phyloP scores from a whole-genome alignment of 768 basidiomycete species.

The Boletus huronensis region DNA sequence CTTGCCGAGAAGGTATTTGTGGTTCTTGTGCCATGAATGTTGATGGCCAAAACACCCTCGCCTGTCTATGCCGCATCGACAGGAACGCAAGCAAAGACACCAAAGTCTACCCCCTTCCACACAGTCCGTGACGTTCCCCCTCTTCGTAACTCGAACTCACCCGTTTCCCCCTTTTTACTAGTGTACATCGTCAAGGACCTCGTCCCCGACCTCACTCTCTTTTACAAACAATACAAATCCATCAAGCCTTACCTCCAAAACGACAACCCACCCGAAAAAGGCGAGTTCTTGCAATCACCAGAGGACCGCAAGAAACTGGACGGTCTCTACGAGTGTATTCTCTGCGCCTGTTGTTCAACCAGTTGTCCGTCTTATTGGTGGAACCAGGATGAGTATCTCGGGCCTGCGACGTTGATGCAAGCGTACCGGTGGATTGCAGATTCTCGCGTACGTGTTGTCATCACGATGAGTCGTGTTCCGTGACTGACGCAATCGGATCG shows the following conservation, averaged over 20 bases:
- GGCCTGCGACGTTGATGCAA: constrained; percentile 94
- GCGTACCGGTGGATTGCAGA: constrained; percentile 99
- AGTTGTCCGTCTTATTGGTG: constrained; percentile 99
- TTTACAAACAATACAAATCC: constrained; percentile 99
- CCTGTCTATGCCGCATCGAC: constrained; percentile 95
- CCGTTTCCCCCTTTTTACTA: constrained; percentile 27
- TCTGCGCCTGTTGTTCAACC: constrained; percentile 96
- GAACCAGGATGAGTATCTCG: constrained; percentile 99
- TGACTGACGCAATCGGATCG: neutral
- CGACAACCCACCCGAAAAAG: constrained; percentile 79
- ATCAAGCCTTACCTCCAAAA: constrained; percentile 97
- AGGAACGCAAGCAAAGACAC: constrained; percentile 62
- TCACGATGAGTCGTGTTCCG: neutral
- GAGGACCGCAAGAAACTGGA: constrained; percentile 95
- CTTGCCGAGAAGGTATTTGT: constrained; percentile 94
- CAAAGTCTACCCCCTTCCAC: constrained; percentile 96
- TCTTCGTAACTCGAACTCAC: neutral
- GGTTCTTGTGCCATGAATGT: constrained; percentile 99
- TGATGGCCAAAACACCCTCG: constrained; percentile 95
- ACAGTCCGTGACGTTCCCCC: constrained; percentile 59
- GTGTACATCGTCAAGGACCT: constrained; percentile 99
- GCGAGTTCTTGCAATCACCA: constrained; percentile 85
- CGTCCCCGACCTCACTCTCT: constrained; percentile 84
- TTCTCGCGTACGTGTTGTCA: constrained; percentile 63
- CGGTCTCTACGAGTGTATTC: constrained; percentile 96